Evolutionary conservation across 2,329 filamentous ascomycete genomes (phyloP), one percentile per base, ranked within the genome.

Genomic region (Nemania sp.): DNA sequence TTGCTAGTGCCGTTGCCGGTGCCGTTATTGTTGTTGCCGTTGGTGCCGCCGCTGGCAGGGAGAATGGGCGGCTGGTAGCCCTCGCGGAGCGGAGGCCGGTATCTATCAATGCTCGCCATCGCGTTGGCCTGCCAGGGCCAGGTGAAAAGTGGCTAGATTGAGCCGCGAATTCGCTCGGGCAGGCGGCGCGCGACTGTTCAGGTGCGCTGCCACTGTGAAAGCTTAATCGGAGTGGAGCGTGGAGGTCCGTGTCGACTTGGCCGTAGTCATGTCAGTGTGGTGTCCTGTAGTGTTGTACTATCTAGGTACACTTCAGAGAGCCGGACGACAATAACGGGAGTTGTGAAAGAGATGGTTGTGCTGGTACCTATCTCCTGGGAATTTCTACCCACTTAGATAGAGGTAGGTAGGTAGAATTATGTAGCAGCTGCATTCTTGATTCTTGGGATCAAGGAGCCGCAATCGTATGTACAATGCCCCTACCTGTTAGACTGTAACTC

Each of bases 71-170:
- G 80, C 62, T 82, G 80, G 60, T 84, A 83, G 59, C 75, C 76
- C 68, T 84, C 81, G 55, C 80, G 76, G 45, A 64, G 64, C 54
- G 77, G 73, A 48, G 80, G 80, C 58, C 81, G 76, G 63, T 84
- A 84, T 66, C 79, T 73, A 67, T 84, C 81, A 69, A 84, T 78
- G 68, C 80, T 83, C 59, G 81, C 81, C 82, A 84, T 84, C 63
- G 65, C 61, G 60, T 24, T 50, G 56, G 59, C 52, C 48, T 34
- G 53, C 46, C 36, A 31, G 55, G 42, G 52, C 52, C 53, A 50
- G 40, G 55, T 53, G 41, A 39, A 49, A 37, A 31, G 20, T 24
- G 37, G 43, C 50, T 37, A 45, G 42, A 43, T 30, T 41, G 28
- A 28, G 26, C 26, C 26, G 26, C 26, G 12, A 28, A n/a, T n/a